These are phyloP conservation scores for Metschnikowia aberdeeniae DNA, from an alignment of 805 yeast species.

Conservation along the genomic window DNA sequence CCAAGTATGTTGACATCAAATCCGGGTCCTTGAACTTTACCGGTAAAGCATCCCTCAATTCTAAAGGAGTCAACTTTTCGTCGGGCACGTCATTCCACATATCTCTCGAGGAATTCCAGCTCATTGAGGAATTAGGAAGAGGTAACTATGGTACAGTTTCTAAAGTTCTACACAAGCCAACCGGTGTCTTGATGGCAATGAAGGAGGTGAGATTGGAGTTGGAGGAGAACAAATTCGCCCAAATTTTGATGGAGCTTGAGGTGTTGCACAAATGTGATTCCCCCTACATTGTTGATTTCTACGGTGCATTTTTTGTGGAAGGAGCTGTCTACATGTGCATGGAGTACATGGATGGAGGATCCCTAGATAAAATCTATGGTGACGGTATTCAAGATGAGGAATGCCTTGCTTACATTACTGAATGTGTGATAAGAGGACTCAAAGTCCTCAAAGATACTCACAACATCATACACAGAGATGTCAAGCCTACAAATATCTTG, in stretches of 20 bases:
- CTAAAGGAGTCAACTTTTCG: conserved; percentile 87
- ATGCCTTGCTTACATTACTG: conserved; percentile 74
- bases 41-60: conserved; percentile 88
- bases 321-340: conserved; percentile 98
- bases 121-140: conserved; percentile 84
- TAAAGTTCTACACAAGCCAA: conserved; percentile 89
- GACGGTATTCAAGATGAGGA: conserved; percentile 61
- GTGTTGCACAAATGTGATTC: conserved; percentile 87
- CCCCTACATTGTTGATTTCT: conserved; percentile 90
- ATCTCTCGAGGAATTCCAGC: conserved; percentile 76
- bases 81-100: conserved; percentile 85
- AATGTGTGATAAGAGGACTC: conserved; percentile 75
- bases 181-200: conserved; percentile 93
- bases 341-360: conserved; percentile 97
- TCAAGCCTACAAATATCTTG: conserved; percentile 91
- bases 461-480: conserved; percentile 93
- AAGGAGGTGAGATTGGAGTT: conserved; percentile 91
- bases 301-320: conserved; percentile 95
- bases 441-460: conserved; percentile 83
- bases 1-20: conserved; percentile 85
- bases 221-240: conserved; percentile 90
- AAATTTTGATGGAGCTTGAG: conserved; percentile 93
- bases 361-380: conserved; percentile 80
- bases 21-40: conserved; percentile 89
- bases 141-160: conserved; percentile 97